Evolutionary conservation across 140 eudicot species (phyloP).

Genomic region (Erigeron philadelphicus): DNA sequence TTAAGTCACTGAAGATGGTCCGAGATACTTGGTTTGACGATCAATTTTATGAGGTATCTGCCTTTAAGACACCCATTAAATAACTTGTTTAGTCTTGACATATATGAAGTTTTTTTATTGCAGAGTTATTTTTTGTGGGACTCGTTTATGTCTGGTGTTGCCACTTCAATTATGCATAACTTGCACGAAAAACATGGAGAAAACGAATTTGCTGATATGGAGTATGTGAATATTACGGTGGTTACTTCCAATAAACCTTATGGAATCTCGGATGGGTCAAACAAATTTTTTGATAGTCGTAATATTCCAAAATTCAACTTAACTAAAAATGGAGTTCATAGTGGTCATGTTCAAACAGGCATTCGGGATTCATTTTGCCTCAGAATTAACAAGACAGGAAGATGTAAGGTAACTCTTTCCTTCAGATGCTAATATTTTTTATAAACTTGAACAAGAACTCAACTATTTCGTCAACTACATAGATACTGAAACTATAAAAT

Average conservation of each 20-base stretch:
- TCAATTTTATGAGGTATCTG: constrained; percentile 50
- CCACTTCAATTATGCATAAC: constrained; percentile 65
- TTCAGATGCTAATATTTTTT: background rate
- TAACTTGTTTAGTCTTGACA: background rate
- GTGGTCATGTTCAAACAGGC: constrained; percentile 86
- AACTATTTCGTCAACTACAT: constrained; percentile 22
- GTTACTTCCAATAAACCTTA: constrained; percentile 75
- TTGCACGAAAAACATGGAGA: constrained; percentile 33
- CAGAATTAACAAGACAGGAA: constrained; percentile 47
- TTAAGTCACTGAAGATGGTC: constrained; percentile 58
- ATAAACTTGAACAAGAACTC: constrained; percentile 9
- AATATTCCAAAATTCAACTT: constrained; percentile 42
- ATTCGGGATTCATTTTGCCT: constrained; percentile 71
- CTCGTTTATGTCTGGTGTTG: constrained; percentile 64
- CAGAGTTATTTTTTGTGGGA: constrained; percentile 92
- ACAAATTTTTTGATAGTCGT: constrained; percentile 53
- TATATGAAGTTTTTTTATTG: constrained; percentile 8
- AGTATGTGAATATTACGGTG: constrained; percentile 73
- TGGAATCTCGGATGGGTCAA: constrained; percentile 74
- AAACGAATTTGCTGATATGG: constrained; percentile 82
- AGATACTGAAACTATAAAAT: constrained; percentile 30
- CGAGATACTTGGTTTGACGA: constrained; percentile 64
- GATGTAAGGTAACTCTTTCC: constrained; percentile 58
- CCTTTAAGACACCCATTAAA: background rate
- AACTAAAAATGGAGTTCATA: constrained; percentile 56